Evolutionary conservation across 768 basidiomycete species (phyloP), one percentile per base, ranked within the genome.

Genomic region (Piloderma croceum): DNA sequence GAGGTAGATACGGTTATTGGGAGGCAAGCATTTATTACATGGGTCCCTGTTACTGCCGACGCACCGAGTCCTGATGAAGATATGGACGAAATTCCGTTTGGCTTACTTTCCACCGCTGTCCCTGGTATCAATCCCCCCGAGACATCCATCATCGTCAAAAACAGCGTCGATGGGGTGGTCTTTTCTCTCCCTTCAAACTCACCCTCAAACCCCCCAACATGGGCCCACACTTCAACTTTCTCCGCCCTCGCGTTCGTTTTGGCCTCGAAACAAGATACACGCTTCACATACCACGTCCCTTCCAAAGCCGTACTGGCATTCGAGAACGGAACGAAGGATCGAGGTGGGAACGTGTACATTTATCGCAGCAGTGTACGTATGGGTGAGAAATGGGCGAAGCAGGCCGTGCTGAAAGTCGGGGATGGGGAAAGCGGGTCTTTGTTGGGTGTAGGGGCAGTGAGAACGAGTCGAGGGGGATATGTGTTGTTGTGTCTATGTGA

Each of bases 181-280:
- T 83, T 81, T 60, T 54, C 69, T 6, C 62, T 85, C 21, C 46
- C 42, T 41, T 50, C 60, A 49, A 56, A 41, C 23, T 57, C 12
- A 34, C 49, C 44, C 15, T 34, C 47, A 15, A 46, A 44, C 3
- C 38, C 49, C 42, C 64, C 72, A 6, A 45, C 43, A 22, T 94
- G 88, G 91, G 68, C 53, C 37, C 94, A 99, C 58, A 63, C 64
- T 4, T 71, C 79, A n/a, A 97, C 94, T 0, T 92, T 79, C 59
- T 81, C 86, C 15, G 94, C 92, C 0, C 73, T 99, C 19, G 76
- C 90, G 1, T 99, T 97, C 56, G 94, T 99, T 29, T 70, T 99
- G 36, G 90, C 90, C 7, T 90, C 89, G 10, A 97, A 97, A 57
- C 81, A 78, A 21, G 90, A 97, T 59, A 80, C 86, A 1, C 79